Percentiles rank a stretch among this genome's conserved stretches.
These are phyloP conservation scores for Tylopilus vinaceipallidus DNA, from an alignment of 768 basidiomycete genomes.

Conservation along the genomic window DNA sequence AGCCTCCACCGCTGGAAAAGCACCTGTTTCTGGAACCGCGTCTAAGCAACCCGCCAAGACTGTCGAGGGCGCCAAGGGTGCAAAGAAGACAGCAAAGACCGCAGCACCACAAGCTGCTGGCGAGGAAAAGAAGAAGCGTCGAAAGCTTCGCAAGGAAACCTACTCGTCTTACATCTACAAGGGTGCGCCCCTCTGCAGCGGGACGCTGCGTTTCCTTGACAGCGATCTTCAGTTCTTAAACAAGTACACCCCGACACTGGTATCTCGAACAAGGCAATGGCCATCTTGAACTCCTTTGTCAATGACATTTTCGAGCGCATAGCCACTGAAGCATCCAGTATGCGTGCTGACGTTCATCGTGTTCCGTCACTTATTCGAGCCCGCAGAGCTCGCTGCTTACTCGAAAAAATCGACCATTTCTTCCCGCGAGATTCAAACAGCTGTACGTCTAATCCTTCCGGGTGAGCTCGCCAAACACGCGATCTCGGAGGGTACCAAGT, in stretches of 20 bases:
- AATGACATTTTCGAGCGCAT: slow-evolving; percentile 96
- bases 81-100: slow-evolving; percentile 71
- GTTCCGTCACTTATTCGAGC: neutral
- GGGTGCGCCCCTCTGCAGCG: slow-evolving; percentile 42
- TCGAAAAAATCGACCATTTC: slow-evolving; percentile 99
- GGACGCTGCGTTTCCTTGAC: slow-evolving; percentile 1
- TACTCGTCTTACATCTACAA: slow-evolving; percentile 94
- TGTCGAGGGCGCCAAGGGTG: slow-evolving; percentile 58
- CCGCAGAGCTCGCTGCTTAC: slow-evolving; percentile 87
- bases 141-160: slow-evolving; percentile 85
- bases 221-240: slow-evolving; percentile 66
- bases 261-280: slow-evolving; percentile 99
- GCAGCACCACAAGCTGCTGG: slow-evolving; percentile 54
- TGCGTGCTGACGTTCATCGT: slow-evolving; percentile 18
- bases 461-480: slow-evolving; percentile 84
- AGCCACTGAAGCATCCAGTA: slow-evolving; percentile 86
- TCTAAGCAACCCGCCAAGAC: slow-evolving; percentile 66
- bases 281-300: slow-evolving; percentile 94
- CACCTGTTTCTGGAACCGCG: slow-evolving; percentile 54
- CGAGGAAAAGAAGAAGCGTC: slow-evolving; percentile 85
- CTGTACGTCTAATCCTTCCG: slow-evolving; percentile 94
- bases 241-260: slow-evolving; percentile 99
- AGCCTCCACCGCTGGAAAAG: slow-evolving; percentile 73
- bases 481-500: slow-evolving; percentile 87
- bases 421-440: slow-evolving; percentile 96